A percentile compares a stretch with the other conserved stretches of the same genome.
Evolutionary conservation across 768 basidiomycete genomes (phyloP).

Genomic region (Mycena galopus): DNA sequence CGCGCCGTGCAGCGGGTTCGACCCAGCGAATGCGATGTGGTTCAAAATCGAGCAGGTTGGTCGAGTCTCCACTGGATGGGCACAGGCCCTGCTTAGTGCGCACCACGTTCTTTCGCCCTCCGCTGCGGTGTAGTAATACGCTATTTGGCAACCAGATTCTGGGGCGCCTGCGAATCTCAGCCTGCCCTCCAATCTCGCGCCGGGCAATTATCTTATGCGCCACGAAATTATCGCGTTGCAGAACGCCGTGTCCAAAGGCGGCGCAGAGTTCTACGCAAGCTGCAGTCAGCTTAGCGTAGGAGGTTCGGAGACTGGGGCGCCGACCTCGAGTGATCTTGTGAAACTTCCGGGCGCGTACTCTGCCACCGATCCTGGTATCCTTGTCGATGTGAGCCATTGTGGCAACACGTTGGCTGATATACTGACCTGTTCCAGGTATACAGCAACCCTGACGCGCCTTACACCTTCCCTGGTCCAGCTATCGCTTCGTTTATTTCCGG

Average conservation of each 20-base stretch:
- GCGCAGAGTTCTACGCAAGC: constrained; percentile 86
- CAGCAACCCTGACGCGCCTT: constrained; percentile 34
- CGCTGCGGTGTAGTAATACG: constrained; percentile 44
- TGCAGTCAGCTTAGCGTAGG: constrained; percentile 72
- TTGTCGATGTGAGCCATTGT: constrained; percentile 54
- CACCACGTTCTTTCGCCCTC: constrained; percentile 19
- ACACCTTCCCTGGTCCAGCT: constrained; percentile 55
- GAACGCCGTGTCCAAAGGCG: constrained; percentile 64
- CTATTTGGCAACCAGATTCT: constrained; percentile 22
- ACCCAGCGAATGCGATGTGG: constrained; percentile 72
- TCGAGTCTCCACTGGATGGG: constrained; percentile 60
- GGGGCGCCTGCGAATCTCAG: constrained; percentile 56
- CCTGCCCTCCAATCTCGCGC: constrained; percentile 65
- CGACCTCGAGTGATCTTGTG: constrained; percentile 65
- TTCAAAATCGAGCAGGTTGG: constrained; percentile 79
- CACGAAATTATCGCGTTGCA: constrained; percentile 88
- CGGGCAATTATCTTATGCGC: constrained; percentile 82
- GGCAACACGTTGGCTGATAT: background rate
- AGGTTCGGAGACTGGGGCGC: constrained; percentile 66
- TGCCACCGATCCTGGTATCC: constrained; percentile 79
- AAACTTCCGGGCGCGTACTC: constrained; percentile 80
- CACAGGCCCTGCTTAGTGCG: constrained; percentile 67
- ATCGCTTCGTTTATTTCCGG: constrained; percentile 46
- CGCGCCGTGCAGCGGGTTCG: constrained; percentile 70
- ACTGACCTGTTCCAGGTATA: constrained; percentile 29